Percentiles rank a stretch among this genome's conserved stretches.
Conservation (phyloP, 345 rosid genomes). For the Eutrema yunnanense region DNA sequence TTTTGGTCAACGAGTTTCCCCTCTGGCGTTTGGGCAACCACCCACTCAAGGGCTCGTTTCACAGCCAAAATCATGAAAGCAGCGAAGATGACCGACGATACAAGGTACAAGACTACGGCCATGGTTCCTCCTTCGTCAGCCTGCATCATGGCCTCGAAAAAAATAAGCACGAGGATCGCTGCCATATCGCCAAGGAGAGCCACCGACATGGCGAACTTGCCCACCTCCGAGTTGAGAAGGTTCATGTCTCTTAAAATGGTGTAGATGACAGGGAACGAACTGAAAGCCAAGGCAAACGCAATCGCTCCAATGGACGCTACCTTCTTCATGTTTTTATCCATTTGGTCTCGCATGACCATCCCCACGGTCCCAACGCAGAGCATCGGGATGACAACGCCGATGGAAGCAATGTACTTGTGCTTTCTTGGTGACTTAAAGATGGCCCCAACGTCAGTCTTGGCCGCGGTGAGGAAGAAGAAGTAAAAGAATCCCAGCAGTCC, state of each 20-base stretch:
- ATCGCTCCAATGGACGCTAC: conserved; percentile 32
- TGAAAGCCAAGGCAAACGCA: conserved; percentile 24
- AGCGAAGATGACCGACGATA: conserved; percentile 10
- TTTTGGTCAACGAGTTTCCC: conserved; percentile 49
- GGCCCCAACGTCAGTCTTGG: conserved; percentile 41
- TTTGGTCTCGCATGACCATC: conserved; percentile 13
- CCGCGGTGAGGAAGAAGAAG: conserved; percentile 50
- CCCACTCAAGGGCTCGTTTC: conserved; percentile 32
- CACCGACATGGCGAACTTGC: conserved; percentile 46
- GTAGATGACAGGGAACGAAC: conserved; percentile 45
- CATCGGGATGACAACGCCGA: conserved; percentile 34
- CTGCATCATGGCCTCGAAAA: conserved; percentile 41
- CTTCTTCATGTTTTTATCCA: conserved; percentile 26
- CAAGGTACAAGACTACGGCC: conserved; percentile 31
- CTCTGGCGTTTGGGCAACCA: conserved; percentile 44
- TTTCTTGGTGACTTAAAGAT: conserved; percentile 38
- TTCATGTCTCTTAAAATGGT: conserved; percentile 50
- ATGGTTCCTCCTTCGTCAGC: conserved; percentile 8
- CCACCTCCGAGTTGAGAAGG: conserved; percentile 57
- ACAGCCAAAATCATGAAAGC: conserved; percentile 29
- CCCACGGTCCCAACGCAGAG: background rate
- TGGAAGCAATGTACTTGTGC: conserved; percentile 32
- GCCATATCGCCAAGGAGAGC: conserved; percentile 38
- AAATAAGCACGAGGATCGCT: conserved; percentile 21
- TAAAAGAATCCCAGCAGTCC: conserved; percentile 53